Percentiles rank a stretch among this genome's conserved stretches.
phyloP scores from a whole-genome alignment of 1,284 basidiomycete species.

The Trichosporon asahii region DNA sequence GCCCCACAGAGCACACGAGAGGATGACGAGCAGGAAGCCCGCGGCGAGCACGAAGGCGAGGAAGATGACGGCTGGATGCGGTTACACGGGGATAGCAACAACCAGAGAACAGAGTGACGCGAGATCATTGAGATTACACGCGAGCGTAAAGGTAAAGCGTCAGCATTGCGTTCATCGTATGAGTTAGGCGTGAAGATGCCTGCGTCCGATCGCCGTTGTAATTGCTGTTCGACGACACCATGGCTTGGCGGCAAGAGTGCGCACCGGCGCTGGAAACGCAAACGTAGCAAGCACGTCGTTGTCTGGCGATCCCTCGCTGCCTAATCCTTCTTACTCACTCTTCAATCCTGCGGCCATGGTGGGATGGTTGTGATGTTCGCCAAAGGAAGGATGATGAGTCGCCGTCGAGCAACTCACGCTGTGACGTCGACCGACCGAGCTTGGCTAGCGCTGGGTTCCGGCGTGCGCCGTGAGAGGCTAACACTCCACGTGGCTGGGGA shows the following conservation, averaged over 20 bases:
- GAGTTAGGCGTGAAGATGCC: too few relatives aligned
- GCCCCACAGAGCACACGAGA: slow-evolving; percentile 90
- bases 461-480: slow-evolving; percentile 3
- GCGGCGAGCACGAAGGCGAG: slow-evolving; percentile 94
- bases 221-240: too few relatives aligned
- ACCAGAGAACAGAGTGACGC: too few relatives aligned
- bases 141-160: background rate
- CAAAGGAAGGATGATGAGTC: background rate
- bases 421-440: slow-evolving; percentile 4
- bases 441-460: background rate
- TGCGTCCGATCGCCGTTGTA: too few relatives aligned
- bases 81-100: too few relatives aligned
- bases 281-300: background rate
- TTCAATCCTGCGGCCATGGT: slow-evolving; percentile 45
- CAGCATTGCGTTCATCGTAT: background rate
- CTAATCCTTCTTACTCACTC: slow-evolving; percentile 27
- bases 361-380: background rate
- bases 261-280: too few relatives aligned
- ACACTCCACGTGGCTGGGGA: background rate
- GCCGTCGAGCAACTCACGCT: background rate
- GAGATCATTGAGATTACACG: background rate
- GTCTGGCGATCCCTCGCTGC: background rate
- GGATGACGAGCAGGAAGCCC: slow-evolving; percentile 95
- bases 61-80: slow-evolving; percentile 72
- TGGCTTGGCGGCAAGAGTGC: too few relatives aligned